Evolutionary conservation across 805 yeast species (phyloP).

Genomic region (Limtongia smithiae): DNA sequence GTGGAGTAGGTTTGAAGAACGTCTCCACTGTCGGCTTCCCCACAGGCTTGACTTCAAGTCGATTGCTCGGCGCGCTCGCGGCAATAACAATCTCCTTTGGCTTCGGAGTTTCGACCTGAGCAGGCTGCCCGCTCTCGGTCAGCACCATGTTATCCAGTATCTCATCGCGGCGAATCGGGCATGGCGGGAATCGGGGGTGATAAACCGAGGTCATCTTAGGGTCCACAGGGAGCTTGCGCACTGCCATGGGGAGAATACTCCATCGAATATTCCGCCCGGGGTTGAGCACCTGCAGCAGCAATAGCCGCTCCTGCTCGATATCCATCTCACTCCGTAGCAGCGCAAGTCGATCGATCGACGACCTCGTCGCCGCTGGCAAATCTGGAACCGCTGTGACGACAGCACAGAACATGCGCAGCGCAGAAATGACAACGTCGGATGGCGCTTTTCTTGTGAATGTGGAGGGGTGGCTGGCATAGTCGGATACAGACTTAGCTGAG

Average conservation of each 20-base stretch:
- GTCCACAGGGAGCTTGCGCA: slow-evolving; percentile 10
- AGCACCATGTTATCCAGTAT: not conserved
- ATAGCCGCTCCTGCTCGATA: slow-evolving; percentile 4
- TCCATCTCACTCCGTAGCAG: not conserved
- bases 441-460: slow-evolving; percentile 8
- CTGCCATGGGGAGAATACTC: slow-evolving; percentile 24
- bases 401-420: slow-evolving; percentile 9
- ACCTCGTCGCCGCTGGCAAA: slow-evolving; percentile 17
- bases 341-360: slow-evolving; percentile 20
- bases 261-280: slow-evolving; percentile 22
- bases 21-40: no score
- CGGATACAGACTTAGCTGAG: slow-evolving; percentile 11
- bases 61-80: no score
- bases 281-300: slow-evolving; percentile 15
- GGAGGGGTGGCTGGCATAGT: slow-evolving; percentile 17
- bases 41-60: no score
- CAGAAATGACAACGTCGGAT: not conserved
- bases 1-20: no score
- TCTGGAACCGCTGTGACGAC: slow-evolving; percentile 15
- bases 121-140: no score
- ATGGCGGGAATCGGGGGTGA: slow-evolving; percentile 27
- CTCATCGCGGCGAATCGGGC: slow-evolving; percentile 18
- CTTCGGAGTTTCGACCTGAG: no score
- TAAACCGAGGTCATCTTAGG: slow-evolving; percentile 6
- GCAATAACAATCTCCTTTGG: no score